A percentile compares a stretch with the other conserved stretches of the same genome.
These are phyloP conservation scores for Nicotiana undulata DNA, from an alignment of 257 asterid species.

Conservation along the genomic window DNA sequence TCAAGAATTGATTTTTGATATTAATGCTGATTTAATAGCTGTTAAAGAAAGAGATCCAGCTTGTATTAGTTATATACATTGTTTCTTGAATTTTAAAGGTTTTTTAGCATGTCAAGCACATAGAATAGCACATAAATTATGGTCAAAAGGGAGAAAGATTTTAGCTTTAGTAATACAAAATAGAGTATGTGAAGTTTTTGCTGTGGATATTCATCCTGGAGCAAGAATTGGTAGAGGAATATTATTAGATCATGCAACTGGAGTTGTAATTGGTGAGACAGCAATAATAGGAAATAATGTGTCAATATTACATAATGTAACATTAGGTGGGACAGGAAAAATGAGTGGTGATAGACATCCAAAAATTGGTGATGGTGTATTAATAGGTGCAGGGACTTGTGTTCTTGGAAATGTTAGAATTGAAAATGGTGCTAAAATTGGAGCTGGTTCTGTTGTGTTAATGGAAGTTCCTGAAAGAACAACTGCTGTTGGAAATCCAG, in stretches of 20 bases:
- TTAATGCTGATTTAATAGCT: slow-evolving; percentile 52
- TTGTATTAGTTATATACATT: slow-evolving; percentile 69
- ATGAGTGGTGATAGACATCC: slow-evolving; percentile 79
- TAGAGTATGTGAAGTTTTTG: slow-evolving; percentile 70
- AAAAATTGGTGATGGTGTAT: slow-evolving; percentile 76
- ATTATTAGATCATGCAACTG: slow-evolving; percentile 83
- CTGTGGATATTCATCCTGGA: slow-evolving; percentile 90
- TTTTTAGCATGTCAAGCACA: slow-evolving; percentile 75
- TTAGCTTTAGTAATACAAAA: slow-evolving; percentile 62
- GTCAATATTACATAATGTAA: slow-evolving; percentile 83
- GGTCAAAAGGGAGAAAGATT: slow-evolving; percentile 52
- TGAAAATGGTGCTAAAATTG: slow-evolving; percentile 83
- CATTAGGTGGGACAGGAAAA: slow-evolving; percentile 90
- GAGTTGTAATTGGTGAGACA: slow-evolving; percentile 80
- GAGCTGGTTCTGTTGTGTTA: slow-evolving; percentile 87
- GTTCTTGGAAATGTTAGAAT: slow-evolving; percentile 75
- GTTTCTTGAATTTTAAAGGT: slow-evolving; percentile 80
- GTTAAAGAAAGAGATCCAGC: slow-evolving; percentile 90
- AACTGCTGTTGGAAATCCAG: slow-evolving; percentile 91
- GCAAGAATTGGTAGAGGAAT: slow-evolving; percentile 73
- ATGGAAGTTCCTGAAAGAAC: slow-evolving; percentile 77
- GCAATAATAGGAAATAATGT: slow-evolving; percentile 79
- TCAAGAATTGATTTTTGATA: slow-evolving; percentile 41
- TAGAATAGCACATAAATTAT: slow-evolving; percentile 59
- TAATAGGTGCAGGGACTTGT: slow-evolving; percentile 92